Evolutionary conservation across 2,329 filamentous ascomycete genomes (phyloP).

Genomic region (Pezicula rhizophila): DNA sequence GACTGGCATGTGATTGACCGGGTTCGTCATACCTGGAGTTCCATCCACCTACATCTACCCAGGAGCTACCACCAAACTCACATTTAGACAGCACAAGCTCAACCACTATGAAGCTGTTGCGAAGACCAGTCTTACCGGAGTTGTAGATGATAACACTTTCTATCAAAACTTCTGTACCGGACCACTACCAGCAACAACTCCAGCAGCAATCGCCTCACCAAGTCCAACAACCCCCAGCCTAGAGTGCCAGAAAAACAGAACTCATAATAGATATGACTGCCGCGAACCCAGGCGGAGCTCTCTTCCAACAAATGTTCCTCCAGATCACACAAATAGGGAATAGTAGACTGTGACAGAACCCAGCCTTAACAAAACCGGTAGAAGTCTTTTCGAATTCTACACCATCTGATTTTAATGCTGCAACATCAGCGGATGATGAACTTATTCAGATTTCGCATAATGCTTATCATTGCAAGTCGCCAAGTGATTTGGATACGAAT

Average conservation of each 20-base stretch:
- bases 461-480: conserved; percentile 2
- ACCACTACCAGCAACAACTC: neutral
- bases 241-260: conserved; percentile 41
- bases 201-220: neutral
- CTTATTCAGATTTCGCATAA: conserved; percentile 6
- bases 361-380: conserved; percentile 1
- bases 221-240: conserved; percentile 21
- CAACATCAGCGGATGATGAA: conserved; percentile 10
- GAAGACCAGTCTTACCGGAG: conserved; percentile 22
- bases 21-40: conserved; percentile 29
- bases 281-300: conserved; percentile 47
- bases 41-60: conserved; percentile 29
- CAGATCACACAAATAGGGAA: conserved; percentile 9
- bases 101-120: conserved; percentile 24
- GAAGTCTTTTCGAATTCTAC: neutral
- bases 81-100: conserved; percentile 29
- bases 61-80: conserved; percentile 27
- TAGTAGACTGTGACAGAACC: conserved; percentile 7
- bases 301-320: conserved; percentile 36
- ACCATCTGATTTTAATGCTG: conserved; percentile 9
- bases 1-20: conserved; percentile 9
- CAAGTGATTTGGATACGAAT: conserved; percentile 4
- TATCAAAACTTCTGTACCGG: conserved; percentile 6
- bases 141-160: conserved; percentile 4
- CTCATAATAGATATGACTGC: conserved; percentile 55